A percentile compares a stretch with the other conserved stretches of the same genome.
Evolutionary conservation across 345 rosid genomes (phyloP).

Genomic region (Brassica nigra): DNA sequence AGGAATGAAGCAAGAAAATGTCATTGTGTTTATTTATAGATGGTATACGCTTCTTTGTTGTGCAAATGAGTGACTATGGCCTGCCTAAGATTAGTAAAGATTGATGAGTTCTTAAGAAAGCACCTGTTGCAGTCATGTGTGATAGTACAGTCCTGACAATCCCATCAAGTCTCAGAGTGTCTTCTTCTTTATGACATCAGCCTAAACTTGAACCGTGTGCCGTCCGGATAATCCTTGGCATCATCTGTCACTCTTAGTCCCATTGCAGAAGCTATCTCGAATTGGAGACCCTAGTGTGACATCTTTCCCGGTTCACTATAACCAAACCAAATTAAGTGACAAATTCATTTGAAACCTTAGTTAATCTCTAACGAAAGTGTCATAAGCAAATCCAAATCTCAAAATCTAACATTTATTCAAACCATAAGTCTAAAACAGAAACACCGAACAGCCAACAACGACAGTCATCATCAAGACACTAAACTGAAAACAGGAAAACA

Average conservation of each 20-base stretch:
- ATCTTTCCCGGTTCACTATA: conserved; percentile 24
- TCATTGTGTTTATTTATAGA: background rate
- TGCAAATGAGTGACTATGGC: background rate
- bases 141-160: conserved; percentile 70
- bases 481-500: conserved; percentile 28
- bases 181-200: conserved; percentile 70
- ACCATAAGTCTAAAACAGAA: conserved; percentile 17
- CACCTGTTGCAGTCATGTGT: conserved; percentile 47
- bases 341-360: background rate
- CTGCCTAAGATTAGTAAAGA: background rate
- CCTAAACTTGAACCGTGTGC: conserved; percentile 84
- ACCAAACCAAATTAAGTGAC: background rate
- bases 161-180: conserved; percentile 85
- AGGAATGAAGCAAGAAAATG: background rate
- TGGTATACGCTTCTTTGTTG: background rate
- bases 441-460: background rate
- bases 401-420: conserved; percentile 26
- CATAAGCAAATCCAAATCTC: background rate
- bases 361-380: background rate
- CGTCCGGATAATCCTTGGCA: conserved; percentile 79
- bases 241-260: conserved; percentile 81
- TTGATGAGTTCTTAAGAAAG: conserved; percentile 8
- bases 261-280: conserved; percentile 71
- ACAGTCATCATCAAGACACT: conserved; percentile 29
- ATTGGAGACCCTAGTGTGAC: conserved; percentile 62